These are phyloP conservation scores for Porcisia deanei DNA, from an alignment of 208 protist genomes.

Conservation along the genomic window DNA sequence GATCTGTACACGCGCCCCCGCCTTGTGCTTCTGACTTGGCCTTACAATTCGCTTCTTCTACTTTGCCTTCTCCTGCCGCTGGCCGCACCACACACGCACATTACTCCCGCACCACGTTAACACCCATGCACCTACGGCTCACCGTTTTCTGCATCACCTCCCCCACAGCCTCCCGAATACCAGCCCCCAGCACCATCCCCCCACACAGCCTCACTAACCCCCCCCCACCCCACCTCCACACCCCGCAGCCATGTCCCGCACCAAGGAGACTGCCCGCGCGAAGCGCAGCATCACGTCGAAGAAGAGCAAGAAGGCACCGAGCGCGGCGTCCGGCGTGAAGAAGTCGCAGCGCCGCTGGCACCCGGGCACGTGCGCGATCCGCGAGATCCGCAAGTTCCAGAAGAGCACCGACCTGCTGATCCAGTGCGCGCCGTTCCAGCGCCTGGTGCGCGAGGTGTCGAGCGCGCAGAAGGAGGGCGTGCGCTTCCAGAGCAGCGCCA, in stretches of 20 bases:
- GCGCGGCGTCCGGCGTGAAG: slow-evolving; percentile 95
- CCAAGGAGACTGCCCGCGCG: slow-evolving; percentile 92
- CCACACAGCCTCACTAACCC: neutral
- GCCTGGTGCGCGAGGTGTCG: slow-evolving; percentile 86
- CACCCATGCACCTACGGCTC: no score
- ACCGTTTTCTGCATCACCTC: no score
- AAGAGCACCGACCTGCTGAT: slow-evolving; percentile 89
- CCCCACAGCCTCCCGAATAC: no score
- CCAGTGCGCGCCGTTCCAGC: slow-evolving; percentile 87
- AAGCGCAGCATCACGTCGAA: slow-evolving; percentile 94
- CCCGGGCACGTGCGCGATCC: slow-evolving; percentile 29
- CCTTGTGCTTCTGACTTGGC: no score
- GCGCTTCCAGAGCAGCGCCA: slow-evolving; percentile 87
- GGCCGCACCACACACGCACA: no score
- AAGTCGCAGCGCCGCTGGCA: slow-evolving; percentile 64
- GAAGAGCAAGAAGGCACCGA: slow-evolving; percentile 97
- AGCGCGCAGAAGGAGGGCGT: slow-evolving; percentile 77
- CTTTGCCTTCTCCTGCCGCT: no score
- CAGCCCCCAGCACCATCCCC: neutral
- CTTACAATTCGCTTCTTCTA: no score
- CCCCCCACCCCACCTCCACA: neutral
- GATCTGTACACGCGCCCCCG: no score
- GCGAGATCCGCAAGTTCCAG: slow-evolving; percentile 62
- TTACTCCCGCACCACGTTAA: no score
- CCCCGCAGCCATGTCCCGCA: slow-evolving; percentile 91